Base-by-base conservation (phyloP, 768 basidiomycete species). In the Agaricus blazei region DNA sequence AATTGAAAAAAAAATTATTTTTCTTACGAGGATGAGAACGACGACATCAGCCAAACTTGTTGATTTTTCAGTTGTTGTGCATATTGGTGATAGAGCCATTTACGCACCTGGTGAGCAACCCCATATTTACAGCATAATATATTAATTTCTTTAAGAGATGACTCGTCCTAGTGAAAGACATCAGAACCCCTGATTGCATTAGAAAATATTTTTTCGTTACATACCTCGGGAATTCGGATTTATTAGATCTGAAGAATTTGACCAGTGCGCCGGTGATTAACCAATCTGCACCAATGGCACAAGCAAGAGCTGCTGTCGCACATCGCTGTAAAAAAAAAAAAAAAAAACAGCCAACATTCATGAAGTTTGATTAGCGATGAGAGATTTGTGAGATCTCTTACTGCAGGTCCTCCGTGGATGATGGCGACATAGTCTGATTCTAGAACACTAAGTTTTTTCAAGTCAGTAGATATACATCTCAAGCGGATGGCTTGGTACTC, bases 271-370 rank as follows among this genome's bases (percentile, higher is more conserved):
- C 38, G 9, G 54, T 55, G 47, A 55, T 55, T 23, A 55, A 24
- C 54, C 54, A 55, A 38, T 55, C 54, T 19, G 54, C 54, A 7
- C 54, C 54, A 12, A 55, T 24, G 19, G 54, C 54, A 24, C 54
- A 55, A 14, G 15, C 28, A 1, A 55, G 28, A 42, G 54, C 54
- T 15, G 47, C 54, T 3, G 47, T 55, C 42, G 54, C 54, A 24
- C 42, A 48, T 15, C 23, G 37, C 54, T 55, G 48, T 11, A 50
- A 38, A 15, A 27, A 15, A 48, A 47, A 14, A 14, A 31, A 48
- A 11, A 15, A n/a, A 6, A 31, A 9, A 19, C 19, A 19, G 19
- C 19, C 19, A 19, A 19, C 19, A 19, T 19, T 19, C 19, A 19
- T 19, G 19, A 19, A 19, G 19, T 19, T 19, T 31, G 31, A 31